Base-by-base conservation (phyloP, 2,329 filamentous ascomycete species). In the Ophiocordyceps camponoti-saundersi region DNA sequence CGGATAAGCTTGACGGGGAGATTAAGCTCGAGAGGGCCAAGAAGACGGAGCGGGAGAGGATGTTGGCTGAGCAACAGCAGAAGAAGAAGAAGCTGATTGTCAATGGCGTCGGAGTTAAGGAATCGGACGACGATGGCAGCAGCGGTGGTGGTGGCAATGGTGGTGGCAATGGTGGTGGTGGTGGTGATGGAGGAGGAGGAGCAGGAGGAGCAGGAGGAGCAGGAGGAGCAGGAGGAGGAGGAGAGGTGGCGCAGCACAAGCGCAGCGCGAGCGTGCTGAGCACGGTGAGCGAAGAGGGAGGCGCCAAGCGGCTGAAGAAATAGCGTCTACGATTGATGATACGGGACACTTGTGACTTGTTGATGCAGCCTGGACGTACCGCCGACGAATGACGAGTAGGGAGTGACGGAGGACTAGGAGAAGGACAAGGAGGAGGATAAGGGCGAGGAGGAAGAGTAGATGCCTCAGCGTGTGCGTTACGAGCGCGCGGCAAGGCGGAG, bases 191-290 rank as follows among this genome's bases (percentile, higher is more conserved):
- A 36, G 34, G n/a, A n/a, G n/a, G n/a, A n/a, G n/a, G n/a, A n/a
- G n/a, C 34, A 36, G 12, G 34, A 36, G 34, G 11, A 13, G 16
- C 34, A 36, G 13, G 13, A 36, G 11, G 11, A 34, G 16, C 34
- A 36, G n/a, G 46, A 40, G 22, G 55, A 62, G 50, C 15, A 56
- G n/a, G 61, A 58, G 36, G 65, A 55, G 52, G 54, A 52, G 16
- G 49, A 47, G 12, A 57, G 63, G 42, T 65, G 64, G 2, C 16
- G 6, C 36, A 39, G 0, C 80, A 83, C 52, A 93, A 93, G 67
- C 75, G 87, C 49, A 92, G 86, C 59, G 85, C 85, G 1, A 93
- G 86, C 60, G 85, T 88, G 30, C 61, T 93, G 46, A 90, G 85
- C 60, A 68, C 71, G 16, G 66, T 67, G 6, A 87, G 82, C 59